Conservation (phyloP, 495 filamentous ascomycete genomes). For the Aspergillus hancockii region DNA sequence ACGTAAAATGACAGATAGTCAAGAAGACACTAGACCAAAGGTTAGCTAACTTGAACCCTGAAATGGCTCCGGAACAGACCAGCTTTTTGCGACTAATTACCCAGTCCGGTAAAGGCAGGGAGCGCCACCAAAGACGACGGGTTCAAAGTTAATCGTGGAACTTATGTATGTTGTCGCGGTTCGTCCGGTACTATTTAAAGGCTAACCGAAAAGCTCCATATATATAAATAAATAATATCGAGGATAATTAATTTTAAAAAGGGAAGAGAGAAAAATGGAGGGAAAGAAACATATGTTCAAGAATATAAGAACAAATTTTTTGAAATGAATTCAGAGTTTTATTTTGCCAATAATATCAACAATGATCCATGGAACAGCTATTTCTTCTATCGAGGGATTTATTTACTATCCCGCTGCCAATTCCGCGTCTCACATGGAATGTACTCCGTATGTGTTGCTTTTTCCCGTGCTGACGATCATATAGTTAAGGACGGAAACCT, state of each 20-base stretch:
- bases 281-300: not conserved
- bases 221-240: not conserved
- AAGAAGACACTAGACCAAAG: not conserved
- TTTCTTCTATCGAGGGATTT: not conserved
- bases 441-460: not conserved
- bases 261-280: not conserved
- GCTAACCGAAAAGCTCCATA: not conserved
- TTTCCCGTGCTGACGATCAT: constrained; percentile 2
- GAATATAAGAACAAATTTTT: not conserved
- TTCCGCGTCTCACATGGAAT: not conserved
- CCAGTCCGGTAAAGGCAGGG: not conserved
- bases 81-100: not conserved
- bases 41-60: constrained; percentile 4
- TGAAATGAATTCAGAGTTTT: not conserved
- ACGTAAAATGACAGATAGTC: not conserved
- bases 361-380: not conserved
- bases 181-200: constrained; percentile 4
- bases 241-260: not conserved
- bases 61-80: not conserved
- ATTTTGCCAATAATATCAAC: not conserved
- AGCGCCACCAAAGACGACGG: not conserved
- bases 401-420: not conserved
- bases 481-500: not conserved
- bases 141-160: constrained; percentile 5
- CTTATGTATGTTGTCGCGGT: not conserved